Evolutionary conservation across 768 basidiomycete genomes (phyloP).

Genomic region (Boletus rufocinnamomeus): DNA sequence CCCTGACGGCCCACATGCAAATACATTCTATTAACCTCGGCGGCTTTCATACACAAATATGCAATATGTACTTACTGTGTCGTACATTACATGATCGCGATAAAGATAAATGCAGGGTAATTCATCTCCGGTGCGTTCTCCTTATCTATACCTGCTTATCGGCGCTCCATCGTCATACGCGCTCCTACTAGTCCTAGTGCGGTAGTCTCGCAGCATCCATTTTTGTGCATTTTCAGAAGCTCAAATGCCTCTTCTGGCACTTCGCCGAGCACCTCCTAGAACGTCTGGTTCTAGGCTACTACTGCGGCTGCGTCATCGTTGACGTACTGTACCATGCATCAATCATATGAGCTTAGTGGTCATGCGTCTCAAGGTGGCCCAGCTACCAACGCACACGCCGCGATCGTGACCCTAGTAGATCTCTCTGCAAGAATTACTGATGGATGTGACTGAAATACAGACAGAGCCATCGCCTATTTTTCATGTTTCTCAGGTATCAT

Average conservation of each 20-base stretch:
- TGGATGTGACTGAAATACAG: no score
- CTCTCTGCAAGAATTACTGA: no score
- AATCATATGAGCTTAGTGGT: no score
- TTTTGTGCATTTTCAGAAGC: background rate
- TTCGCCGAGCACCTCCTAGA: background rate
- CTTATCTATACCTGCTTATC: background rate
- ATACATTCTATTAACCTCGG: no score
- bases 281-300: no score
- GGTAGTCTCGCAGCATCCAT: background rate
- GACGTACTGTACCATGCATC: no score
- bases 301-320: no score
- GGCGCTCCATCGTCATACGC: background rate
- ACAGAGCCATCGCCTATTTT: no score
- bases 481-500: no score
- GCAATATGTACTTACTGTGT: background rate
- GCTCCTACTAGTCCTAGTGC: background rate
- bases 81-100: background rate
- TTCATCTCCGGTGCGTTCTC: slow-evolving; percentile 1
- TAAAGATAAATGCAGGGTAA: background rate
- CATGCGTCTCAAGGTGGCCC: background rate
- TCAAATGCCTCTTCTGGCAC: background rate
- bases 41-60: background rate
- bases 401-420: no score
- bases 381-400: no score
- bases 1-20: no score